Percentiles rank a stretch among this genome's conserved stretches.
Evolutionary conservation across 2,329 filamentous ascomycete genomes (phyloP).

Genomic region (Exutisphaerella laricina): DNA sequence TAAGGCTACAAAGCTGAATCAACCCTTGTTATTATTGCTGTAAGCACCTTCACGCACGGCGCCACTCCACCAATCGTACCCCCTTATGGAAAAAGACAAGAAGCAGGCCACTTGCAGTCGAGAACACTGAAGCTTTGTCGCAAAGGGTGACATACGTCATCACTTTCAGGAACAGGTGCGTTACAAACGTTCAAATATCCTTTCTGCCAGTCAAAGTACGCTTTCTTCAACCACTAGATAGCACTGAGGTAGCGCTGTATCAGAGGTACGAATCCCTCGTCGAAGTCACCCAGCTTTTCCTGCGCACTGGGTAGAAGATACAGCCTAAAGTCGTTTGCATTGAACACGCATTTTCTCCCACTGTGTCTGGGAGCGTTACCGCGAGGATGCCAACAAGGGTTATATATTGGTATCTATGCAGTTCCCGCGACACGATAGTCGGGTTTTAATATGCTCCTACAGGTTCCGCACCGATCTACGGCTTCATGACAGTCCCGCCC

Average conservation of each 20-base stretch:
- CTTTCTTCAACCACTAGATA: too few relatives aligned
- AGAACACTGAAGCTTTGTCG: neutral
- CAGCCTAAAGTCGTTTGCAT: neutral
- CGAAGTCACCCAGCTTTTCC: neutral
- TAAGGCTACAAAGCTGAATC: too few relatives aligned
- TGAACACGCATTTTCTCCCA: neutral
- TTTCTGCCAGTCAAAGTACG: neutral
- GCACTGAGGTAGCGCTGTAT: too few relatives aligned
- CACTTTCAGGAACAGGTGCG: slow-evolving; percentile 13
- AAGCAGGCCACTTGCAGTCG: too few relatives aligned
- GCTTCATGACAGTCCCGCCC: slow-evolving; percentile 69
- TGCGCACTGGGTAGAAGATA: neutral
- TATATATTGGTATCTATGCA: slow-evolving; percentile 56
- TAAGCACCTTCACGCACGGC: too few relatives aligned
- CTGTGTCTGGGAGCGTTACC: neutral
- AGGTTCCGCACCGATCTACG: slow-evolving; percentile 68
- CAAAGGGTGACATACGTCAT: slow-evolving; percentile 6
- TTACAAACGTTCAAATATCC: slow-evolving; percentile 3
- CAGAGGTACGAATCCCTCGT: too few relatives aligned
- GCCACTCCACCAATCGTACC: too few relatives aligned
- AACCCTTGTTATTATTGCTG: too few relatives aligned
- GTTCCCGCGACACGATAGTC: neutral
- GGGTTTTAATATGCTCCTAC: neutral
- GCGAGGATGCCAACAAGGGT: slow-evolving; percentile 46
- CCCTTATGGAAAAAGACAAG: too few relatives aligned